These are phyloP conservation scores for Taiwanofungus camphoratus DNA, from an alignment of 1,284 basidiomycete genomes.

Conservation along the genomic window DNA sequence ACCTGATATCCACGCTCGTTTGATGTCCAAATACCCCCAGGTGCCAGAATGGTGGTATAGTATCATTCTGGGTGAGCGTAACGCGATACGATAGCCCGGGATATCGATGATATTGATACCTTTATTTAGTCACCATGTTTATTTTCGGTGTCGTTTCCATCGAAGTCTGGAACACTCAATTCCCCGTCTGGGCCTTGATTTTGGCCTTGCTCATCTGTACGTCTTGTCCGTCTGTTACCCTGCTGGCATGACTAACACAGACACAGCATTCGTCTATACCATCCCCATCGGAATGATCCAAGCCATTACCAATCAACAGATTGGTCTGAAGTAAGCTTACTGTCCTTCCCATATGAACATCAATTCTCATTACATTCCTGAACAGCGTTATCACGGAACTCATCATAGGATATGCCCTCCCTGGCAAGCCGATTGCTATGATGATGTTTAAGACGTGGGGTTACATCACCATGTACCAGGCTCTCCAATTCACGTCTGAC, in stretches of 20 bases:
- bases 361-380: neutral
- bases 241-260: neutral
- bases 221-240: neutral
- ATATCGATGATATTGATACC: neutral
- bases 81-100: conserved; percentile 30
- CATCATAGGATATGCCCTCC: conserved; percentile 43
- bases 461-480: conserved; percentile 39
- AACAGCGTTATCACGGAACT: conserved; percentile 42
- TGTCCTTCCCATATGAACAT: neutral
- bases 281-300: conserved; percentile 50
- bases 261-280: conserved; percentile 35
- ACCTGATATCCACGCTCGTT: conserved; percentile 55
- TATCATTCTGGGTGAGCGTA: conserved; percentile 48
- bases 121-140: conserved; percentile 38
- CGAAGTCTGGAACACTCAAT: conserved; percentile 61
- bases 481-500: conserved; percentile 51
- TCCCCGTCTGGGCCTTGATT: conserved; percentile 60
- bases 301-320: conserved; percentile 49
- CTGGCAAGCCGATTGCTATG: conserved; percentile 43
- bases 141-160: conserved; percentile 64
- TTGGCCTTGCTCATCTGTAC: conserved; percentile 35
- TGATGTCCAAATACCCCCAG: conserved; percentile 57
- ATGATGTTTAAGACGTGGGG: conserved; percentile 55
- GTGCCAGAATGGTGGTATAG: conserved; percentile 56
- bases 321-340: conserved; percentile 36